Base-by-base conservation (phyloP, 371 early-diverging fungal genomes). In the Rhizopus stolonifer region DNA sequence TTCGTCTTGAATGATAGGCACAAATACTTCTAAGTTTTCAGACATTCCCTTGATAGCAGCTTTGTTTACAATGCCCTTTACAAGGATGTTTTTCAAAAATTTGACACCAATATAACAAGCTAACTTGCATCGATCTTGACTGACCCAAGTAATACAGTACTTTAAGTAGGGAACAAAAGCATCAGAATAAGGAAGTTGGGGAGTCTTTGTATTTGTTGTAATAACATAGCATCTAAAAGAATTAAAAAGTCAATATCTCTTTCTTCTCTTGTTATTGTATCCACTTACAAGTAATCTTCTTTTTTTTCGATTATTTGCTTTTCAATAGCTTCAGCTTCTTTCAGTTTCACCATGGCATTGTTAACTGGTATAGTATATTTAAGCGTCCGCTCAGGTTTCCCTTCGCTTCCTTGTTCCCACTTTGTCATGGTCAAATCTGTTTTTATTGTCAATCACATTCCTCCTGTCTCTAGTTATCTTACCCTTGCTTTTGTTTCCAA, bases 251-350 rank as follows among this genome's bases (percentile, higher is more conserved):
- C 5, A 15, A 49, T 38, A 11, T 7, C 14, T 59, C 31, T 59
- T 56, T 9, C 46, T 61, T 57, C 52, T 51, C 10, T 50, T 60
- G 4, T 44, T 36, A 10, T 26, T 13, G 22, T 18, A 22, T 13
- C 13, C 17, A 52, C 22, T 57, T 61, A 78, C 70, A 81, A 17
- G 23, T 81, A 67, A 1, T 81, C 81, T 14, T 81, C 77, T 42
- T 79, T 70, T 42, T 73, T 74, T 19, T 76, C 65, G 18, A 80
- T 57, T 10, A 59, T 43, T 45, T 81, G 82, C 2, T 73, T 78
- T 22, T 83, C 84, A 6, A 76, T 70, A 21, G 79, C 81, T 34
- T 83, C 83, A 4, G 83, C 76, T 44, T 81, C 81, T 46, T 83
- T 83, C 46, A 81, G 2, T 19, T 46, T 53, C 56, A 63, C 67